A percentile compares a stretch with the other conserved stretches of the same genome.
phyloP scores from a whole-genome alignment of 2,329 filamentous ascomycete genomes.

The Nigrospora osmanthi region DNA sequence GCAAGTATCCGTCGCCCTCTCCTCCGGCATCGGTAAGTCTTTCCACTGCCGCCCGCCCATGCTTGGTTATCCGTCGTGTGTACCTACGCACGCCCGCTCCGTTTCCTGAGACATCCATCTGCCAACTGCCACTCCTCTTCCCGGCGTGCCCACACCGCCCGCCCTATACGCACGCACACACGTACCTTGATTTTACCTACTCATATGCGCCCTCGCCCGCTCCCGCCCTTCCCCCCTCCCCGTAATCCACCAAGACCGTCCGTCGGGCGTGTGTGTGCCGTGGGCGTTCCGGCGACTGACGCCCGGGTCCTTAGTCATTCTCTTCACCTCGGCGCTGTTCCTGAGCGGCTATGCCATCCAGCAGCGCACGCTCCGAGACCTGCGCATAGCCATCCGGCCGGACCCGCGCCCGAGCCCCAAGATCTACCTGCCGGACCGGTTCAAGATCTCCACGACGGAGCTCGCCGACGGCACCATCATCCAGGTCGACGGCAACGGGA shows the following conservation, averaged over 20 bases:
- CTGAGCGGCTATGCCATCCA: slow-evolving; percentile 82
- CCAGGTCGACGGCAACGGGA: slow-evolving; percentile 26
- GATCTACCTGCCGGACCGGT: slow-evolving; percentile 42
- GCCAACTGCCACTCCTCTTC: no score
- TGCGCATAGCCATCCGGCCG: slow-evolving; percentile 65
- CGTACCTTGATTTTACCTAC: no score
- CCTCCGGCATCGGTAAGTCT: slow-evolving; percentile 50
- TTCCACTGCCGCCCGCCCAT: neutral
- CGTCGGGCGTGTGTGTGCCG: no score
- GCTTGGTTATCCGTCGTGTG: no score
- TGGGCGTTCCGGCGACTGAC: neutral
- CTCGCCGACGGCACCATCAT: slow-evolving; percentile 38
- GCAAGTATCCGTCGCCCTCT: slow-evolving; percentile 62
- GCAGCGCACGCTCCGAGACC: slow-evolving; percentile 71
- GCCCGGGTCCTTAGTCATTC: slow-evolving; percentile 43
- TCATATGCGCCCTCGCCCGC: no score
- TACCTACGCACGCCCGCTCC: no score
- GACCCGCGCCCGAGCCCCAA: slow-evolving; percentile 35
- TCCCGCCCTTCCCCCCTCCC: slow-evolving; percentile 3
- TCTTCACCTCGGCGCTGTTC: slow-evolving; percentile 78
- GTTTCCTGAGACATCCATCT: slow-evolving; percentile 1
- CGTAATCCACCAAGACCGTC: neutral
- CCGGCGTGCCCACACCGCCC: neutral
- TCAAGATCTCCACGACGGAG: slow-evolving; percentile 35
- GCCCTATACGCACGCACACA: neutral